These are phyloP conservation scores for Protea cynaroides DNA, from an alignment of 164 flowering plant genomes.

Conservation along the genomic window DNA sequence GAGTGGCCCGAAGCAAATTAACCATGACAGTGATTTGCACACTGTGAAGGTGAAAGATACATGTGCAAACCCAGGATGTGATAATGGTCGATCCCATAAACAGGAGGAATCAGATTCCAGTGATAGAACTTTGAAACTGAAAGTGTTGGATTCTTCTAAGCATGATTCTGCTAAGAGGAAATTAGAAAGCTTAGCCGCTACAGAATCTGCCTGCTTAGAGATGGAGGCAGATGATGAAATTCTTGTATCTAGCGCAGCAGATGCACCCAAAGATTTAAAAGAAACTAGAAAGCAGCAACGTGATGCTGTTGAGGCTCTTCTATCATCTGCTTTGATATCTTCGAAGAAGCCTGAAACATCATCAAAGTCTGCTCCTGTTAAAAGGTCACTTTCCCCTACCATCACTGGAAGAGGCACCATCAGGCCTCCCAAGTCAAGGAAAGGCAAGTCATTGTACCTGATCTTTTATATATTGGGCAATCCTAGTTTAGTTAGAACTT, in stretches of 20 bases:
- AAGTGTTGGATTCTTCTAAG: constrained; percentile 12
- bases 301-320: constrained; percentile 84
- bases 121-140: constrained; percentile 9
- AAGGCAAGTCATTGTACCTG: constrained; percentile 25
- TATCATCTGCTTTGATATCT: constrained; percentile 67
- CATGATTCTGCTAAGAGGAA: constrained; percentile 15
- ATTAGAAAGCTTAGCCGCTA: constrained; percentile 12
- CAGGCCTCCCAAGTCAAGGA: constrained; percentile 39
- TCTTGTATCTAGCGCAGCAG: constrained; percentile 14
- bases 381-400: constrained; percentile 34
- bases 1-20: constrained; percentile 11
- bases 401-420: constrained; percentile 18
- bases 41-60: constrained; percentile 11
- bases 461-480: neutral
- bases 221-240: constrained; percentile 15
- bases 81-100: constrained; percentile 5
- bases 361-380: constrained; percentile 24
- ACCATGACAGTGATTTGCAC: constrained; percentile 4
- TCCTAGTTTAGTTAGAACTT: neutral
- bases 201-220: constrained; percentile 15
- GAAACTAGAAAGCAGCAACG: constrained; percentile 65
- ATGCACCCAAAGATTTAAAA: constrained; percentile 27
- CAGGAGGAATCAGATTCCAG: constrained; percentile 12
- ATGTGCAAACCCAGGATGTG: constrained; percentile 12
- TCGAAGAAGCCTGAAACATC: constrained; percentile 54